Percentiles rank a stretch among this genome's conserved stretches.
Evolutionary conservation across 495 filamentous ascomycete genomes (phyloP).

Genomic region (Penicillium daleae): DNA sequence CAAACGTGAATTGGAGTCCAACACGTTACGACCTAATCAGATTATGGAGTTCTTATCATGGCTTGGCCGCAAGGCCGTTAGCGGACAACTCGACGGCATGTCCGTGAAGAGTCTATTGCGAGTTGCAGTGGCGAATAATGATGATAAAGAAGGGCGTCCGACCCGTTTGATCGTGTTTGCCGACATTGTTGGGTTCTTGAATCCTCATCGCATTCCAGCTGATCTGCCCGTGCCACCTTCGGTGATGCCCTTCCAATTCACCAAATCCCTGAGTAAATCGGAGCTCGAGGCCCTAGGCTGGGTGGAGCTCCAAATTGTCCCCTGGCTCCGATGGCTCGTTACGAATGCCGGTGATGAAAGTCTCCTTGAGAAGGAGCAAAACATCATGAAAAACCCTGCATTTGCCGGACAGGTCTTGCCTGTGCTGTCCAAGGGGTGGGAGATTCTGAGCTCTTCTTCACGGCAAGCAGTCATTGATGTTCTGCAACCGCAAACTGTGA

Average conservation of each 20-base stretch:
- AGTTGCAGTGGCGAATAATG: conserved; percentile 78
- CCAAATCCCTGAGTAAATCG: conserved; percentile 58
- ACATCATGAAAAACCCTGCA: conserved; percentile 68
- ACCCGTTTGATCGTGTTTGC: conserved; percentile 74
- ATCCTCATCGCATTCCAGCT: conserved; percentile 71
- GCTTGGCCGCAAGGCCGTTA: conserved; percentile 67
- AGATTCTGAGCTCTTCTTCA: conserved; percentile 64
- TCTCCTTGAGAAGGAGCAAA: conserved; percentile 52
- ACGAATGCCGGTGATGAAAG: conserved; percentile 57
- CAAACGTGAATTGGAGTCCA: conserved; percentile 72
- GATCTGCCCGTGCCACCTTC: conserved; percentile 82
- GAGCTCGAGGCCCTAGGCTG: conserved; percentile 82
- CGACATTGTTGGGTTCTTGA: conserved; percentile 74
- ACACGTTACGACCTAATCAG: conserved; percentile 74
- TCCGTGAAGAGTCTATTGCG: conserved; percentile 69
- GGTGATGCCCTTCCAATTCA: conserved; percentile 81
- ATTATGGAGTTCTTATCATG: conserved; percentile 81
- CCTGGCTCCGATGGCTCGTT: conserved; percentile 81
- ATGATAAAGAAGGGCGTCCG: conserved; percentile 58
- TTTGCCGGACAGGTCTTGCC: conserved; percentile 81
- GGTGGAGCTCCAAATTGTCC: conserved; percentile 76
- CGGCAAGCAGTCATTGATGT: conserved; percentile 66
- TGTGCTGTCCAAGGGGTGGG: conserved; percentile 87
- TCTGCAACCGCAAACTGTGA: conserved; percentile 69
- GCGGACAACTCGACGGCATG: conserved; percentile 66